Evolutionary conservation across 2,329 filamentous ascomycete species (phyloP), one percentile per base, ranked within the genome.

Genomic region (Fusarium sp.): DNA sequence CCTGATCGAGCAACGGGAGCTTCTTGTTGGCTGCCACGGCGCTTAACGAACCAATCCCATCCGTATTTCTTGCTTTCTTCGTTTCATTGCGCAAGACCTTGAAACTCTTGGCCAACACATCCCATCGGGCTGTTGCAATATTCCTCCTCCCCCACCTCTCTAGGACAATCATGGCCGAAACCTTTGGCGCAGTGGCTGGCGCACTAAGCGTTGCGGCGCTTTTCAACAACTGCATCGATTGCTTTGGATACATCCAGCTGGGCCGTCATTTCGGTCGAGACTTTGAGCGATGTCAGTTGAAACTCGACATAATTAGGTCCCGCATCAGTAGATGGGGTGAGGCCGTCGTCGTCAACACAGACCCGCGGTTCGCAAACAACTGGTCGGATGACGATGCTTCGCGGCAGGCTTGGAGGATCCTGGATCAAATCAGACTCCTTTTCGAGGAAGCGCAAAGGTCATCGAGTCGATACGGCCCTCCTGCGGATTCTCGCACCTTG

Each of bases 191-290:
- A 20, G 70, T 79, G n/a, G 66, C 78, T 22, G 75, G 80, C 51
- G 81, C 77, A 7, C 67, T 82, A 17, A 80, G 80, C 49, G 66
- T 84, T 11, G 81, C 81, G 31, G 73, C 75, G 11, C 65, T 81
- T n/a, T 84, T 85, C 65, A 82, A 80, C 59, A 79, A 78, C 64
- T 83, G 79, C 65, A 77, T 85, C 49, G 78, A 80, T 36, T 83
- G 79, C 65, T 85, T 86, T 71, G 78, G 81, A 40, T 83, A 83
- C 66, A 72, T 85, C 64, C 80, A 85, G 62, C 75, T 84, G 11
- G 81, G 82, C 27, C 78, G 77, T 12, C 72, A 75, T 36, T 83
- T 83, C 55, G 82, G 76, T 1, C 63, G 57, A 17, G 80, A 83
- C 53, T 84, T 78, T 66, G 73, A 84, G 68, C 76, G 70, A 40